Conservation (phyloP, 2,329 filamentous ascomycete species). For the Cytospora leucostoma region DNA sequence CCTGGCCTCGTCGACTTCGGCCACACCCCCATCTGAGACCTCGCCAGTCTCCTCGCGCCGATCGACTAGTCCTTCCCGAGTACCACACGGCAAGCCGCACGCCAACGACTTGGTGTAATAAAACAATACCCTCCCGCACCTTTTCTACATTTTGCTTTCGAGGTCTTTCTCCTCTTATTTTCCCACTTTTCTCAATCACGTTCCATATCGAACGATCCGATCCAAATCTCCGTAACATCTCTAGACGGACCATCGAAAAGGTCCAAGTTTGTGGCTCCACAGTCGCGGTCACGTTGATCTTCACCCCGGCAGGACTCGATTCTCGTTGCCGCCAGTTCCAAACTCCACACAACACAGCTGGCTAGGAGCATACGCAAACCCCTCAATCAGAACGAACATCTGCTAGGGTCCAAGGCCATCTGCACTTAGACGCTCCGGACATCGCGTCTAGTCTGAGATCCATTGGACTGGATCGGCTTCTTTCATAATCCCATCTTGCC, state of each 20-base stretch:
- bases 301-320: conserved; percentile 20
- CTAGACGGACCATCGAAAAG: not conserved
- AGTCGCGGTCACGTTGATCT: conserved; percentile 20
- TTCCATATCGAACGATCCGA: not conserved
- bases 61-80: conserved; percentile 19
- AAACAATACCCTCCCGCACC: conserved; percentile 25
- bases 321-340: conserved; percentile 14
- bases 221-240: not conserved
- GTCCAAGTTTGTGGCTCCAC: conserved; percentile 22
- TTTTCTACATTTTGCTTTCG: conserved; percentile 2
- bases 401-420: conserved; percentile 18
- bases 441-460: conserved; percentile 18
- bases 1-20: conserved; percentile 22
- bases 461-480: conserved; percentile 17
- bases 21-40: conserved; percentile 24
- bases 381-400: conserved; percentile 9
- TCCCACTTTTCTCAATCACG: not conserved
- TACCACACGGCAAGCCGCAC: conserved; percentile 24
- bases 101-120: conserved; percentile 27
- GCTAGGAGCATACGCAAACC: conserved; percentile 19
- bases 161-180: conserved; percentile 5
- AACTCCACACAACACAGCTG: conserved; percentile 20
- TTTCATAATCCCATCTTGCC: conserved; percentile 7
- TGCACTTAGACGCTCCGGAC: conserved; percentile 24
- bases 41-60: conserved; percentile 26